Percentiles rank a stretch among this genome's conserved stretches.
phyloP scores from a whole-genome alignment of 116 monocot species.

The Iris pallida region DNA sequence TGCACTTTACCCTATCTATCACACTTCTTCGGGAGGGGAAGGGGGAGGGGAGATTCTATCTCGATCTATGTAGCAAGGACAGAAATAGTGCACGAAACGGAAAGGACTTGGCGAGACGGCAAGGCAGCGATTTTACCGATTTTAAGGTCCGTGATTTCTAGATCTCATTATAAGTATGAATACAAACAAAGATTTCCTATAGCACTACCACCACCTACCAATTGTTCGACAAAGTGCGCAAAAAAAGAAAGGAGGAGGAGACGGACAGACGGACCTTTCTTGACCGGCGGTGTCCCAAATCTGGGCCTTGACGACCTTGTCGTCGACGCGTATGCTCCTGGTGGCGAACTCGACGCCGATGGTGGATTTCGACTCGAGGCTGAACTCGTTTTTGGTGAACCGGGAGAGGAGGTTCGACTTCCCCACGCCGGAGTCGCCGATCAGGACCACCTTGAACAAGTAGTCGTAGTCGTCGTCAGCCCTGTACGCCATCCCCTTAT shows the following conservation, averaged over 20 bases:
- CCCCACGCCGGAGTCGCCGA: constrained; percentile 55
- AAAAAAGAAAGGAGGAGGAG: constrained; percentile 16
- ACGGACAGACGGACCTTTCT: constrained; percentile 53
- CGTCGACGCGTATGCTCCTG: constrained; percentile 41
- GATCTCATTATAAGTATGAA: constrained; percentile 44
- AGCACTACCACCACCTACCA: no score
- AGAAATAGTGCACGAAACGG: no score
- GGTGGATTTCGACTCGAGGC: constrained; percentile 40
- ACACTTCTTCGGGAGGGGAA: no score
- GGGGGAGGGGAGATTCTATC: no score
- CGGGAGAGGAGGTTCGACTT: constrained; percentile 51
- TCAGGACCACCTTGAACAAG: constrained; percentile 62
- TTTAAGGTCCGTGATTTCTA: constrained; percentile 62
- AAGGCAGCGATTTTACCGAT: constrained; percentile 40
- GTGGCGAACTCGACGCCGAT: constrained; percentile 54
- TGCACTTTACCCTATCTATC: no score
- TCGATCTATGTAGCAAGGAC: no score
- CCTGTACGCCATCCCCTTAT: constrained; percentile 22
- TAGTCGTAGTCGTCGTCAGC: constrained; percentile 60
- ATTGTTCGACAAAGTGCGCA: constrained; percentile 19
- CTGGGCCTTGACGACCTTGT: constrained; percentile 65
- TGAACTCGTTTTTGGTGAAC: constrained; percentile 39
- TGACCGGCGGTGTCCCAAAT: constrained; percentile 74
- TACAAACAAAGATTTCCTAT: not conserved
- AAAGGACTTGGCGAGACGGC: no score